These are phyloP conservation scores for Shiraia sp. DNA, from an alignment of 2,329 filamentous ascomycete species.

Conservation along the genomic window DNA sequence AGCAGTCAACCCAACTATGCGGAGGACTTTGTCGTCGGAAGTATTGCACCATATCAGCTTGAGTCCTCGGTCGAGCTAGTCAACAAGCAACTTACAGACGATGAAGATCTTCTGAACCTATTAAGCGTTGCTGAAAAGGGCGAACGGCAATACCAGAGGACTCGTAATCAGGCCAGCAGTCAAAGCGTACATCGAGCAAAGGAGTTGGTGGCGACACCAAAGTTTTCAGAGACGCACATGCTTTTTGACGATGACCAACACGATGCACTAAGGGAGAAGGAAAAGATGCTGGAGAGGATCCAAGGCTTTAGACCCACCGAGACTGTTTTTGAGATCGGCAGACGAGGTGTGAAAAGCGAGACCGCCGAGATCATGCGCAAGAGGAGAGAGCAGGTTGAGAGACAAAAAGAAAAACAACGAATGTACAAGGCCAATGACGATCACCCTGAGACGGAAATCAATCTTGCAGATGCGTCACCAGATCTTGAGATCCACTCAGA, in stretches of 20 bases:
- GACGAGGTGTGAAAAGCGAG: conserved; percentile 64
- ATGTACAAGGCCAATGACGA: conserved; percentile 40
- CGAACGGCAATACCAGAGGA: conserved; percentile 89
- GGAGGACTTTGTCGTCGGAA: conserved; percentile 81
- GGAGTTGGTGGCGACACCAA: conserved; percentile 70
- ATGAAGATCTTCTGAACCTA: conserved; percentile 72
- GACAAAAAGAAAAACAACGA: conserved; percentile 52
- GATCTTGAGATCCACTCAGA: conserved; percentile 33
- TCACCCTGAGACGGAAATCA: conserved; percentile 6
- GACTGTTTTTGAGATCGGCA: conserved; percentile 94
- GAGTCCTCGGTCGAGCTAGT: conserved; percentile 82
- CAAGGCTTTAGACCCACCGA: conserved; percentile 87
- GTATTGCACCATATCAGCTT: conserved; percentile 71
- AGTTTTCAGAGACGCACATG: conserved; percentile 75
- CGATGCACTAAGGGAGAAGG: conserved; percentile 68
- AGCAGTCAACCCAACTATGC: conserved; percentile 69
- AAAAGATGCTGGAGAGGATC: conserved; percentile 85
- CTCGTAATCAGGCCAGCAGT: conserved; percentile 83
- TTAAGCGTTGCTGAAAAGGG: conserved; percentile 79
- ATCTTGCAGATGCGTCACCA: conserved; percentile 12
- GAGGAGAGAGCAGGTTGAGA: conserved; percentile 70
- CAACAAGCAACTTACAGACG: conserved; percentile 75
- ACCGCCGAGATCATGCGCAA: conserved; percentile 77
- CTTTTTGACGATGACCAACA: conserved; percentile 69
- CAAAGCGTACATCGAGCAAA: conserved; percentile 90